These are phyloP conservation scores for Candida krabiensis DNA, from an alignment of 805 yeast genomes.

Conservation along the genomic window DNA sequence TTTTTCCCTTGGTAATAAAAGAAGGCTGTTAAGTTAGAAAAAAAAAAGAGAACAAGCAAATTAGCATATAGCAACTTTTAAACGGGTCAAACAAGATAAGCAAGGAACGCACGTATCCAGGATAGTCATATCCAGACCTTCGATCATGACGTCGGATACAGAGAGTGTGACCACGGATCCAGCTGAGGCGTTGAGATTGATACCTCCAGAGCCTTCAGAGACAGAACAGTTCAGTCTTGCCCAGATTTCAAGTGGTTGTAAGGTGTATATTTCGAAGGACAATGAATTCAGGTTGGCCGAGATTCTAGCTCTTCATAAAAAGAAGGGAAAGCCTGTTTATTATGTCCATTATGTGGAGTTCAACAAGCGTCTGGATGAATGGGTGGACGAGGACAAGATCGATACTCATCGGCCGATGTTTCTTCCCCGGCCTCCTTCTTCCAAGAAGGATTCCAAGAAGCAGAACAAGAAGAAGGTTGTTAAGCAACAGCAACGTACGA, in stretches of 20 bases:
- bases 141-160: slow-evolving; percentile 33
- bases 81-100: no score
- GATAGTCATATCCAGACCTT: no score
- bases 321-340: slow-evolving; percentile 75
- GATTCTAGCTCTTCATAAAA: slow-evolving; percentile 69
- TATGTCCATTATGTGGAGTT: slow-evolving; percentile 94
- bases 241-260: slow-evolving; percentile 73
- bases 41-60: no score
- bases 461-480: slow-evolving; percentile 35
- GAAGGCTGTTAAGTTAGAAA: no score
- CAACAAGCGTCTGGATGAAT: slow-evolving; percentile 95
- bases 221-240: slow-evolving; percentile 35
- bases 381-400: slow-evolving; percentile 76
- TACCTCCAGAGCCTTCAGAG: slow-evolving; percentile 32
- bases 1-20: no score
- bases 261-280: slow-evolving; percentile 79
- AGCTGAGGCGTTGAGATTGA: slow-evolving; percentile 27
- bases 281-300: slow-evolving; percentile 82
- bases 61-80: no score
- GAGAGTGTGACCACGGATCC: slow-evolving; percentile 30
- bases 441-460: slow-evolving; percentile 42
- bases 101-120: no score
- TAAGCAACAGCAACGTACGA: slow-evolving; percentile 15
- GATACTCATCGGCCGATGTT: slow-evolving; percentile 69
- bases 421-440: slow-evolving; percentile 61